Evolutionary conservation across 2,329 filamentous ascomycete genomes (phyloP).

Genomic region (Knufia petricola): DNA sequence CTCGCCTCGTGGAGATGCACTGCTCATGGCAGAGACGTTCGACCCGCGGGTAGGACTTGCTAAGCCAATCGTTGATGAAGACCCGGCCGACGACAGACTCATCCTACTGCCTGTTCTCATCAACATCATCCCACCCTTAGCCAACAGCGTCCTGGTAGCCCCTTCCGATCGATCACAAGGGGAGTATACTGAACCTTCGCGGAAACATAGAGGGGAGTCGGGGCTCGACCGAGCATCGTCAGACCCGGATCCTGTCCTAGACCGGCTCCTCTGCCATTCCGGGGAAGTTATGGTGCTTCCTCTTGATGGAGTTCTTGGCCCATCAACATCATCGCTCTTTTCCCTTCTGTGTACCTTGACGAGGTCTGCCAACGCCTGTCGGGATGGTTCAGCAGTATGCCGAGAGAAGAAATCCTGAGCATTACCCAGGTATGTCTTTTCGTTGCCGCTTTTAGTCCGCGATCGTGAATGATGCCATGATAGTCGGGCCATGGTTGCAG

Average conservation of each 20-base stretch:
- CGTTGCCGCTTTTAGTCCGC: slow-evolving; percentile 10
- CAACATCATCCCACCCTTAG: slow-evolving; percentile 38
- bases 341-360: slow-evolving; percentile 14
- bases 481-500: slow-evolving; percentile 4
- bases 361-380: slow-evolving; percentile 18
- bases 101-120: slow-evolving; percentile 40
- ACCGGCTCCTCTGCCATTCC: neutral
- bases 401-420: slow-evolving; percentile 19
- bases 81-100: slow-evolving; percentile 29
- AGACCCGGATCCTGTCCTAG: neutral
- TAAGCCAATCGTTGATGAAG: slow-evolving; percentile 7
- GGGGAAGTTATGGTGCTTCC: slow-evolving; percentile 16
- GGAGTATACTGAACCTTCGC: slow-evolving; percentile 6
- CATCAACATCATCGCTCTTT: slow-evolving; percentile 7
- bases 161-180: slow-evolving; percentile 14
- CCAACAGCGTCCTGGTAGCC: slow-evolving; percentile 32
- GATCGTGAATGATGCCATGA: slow-evolving; percentile 4
- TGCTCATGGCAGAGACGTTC: slow-evolving; percentile 8
- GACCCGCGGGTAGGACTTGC: slow-evolving; percentile 4
- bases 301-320: slow-evolving; percentile 13
- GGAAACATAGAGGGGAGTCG: neutral
- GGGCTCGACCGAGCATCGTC: neutral
- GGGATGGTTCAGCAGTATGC: slow-evolving; percentile 14
- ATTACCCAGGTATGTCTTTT: slow-evolving; percentile 13
- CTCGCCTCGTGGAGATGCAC: slow-evolving; percentile 11